phyloP scores from a whole-genome alignment of 1,139 yeast species.

The Pichia sp. region DNA sequence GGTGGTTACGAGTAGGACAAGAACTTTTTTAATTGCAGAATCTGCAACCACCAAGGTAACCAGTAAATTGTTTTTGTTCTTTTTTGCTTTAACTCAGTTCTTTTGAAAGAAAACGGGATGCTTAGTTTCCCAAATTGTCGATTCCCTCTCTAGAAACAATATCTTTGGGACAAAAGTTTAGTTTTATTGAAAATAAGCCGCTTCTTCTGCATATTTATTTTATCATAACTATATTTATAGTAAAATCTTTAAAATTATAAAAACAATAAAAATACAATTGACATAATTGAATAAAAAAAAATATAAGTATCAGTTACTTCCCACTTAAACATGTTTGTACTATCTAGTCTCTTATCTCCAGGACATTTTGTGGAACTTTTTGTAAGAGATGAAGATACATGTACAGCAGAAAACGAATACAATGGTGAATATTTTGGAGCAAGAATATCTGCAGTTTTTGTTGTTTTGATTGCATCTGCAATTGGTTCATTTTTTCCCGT shows the following conservation, averaged over 20 bases:
- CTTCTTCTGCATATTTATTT: neutral
- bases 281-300: neutral
- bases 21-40: neutral
- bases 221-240: neutral
- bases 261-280: neutral
- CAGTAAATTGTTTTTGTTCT: no score
- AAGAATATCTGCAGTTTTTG: slow-evolving; percentile 67
- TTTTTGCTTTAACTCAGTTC: no score
- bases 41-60: neutral
- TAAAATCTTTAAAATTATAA: neutral
- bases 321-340: neutral
- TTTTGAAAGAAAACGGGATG: neutral
- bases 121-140: no score
- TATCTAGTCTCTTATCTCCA: neutral
- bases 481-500: slow-evolving; percentile 58
- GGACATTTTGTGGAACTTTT: slow-evolving; percentile 9
- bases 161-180: neutral
- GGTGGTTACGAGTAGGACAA: neutral
- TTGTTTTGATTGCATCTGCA: slow-evolving; percentile 50
- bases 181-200: neutral
- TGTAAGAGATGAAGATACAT: slow-evolving; percentile 14
- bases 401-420: slow-evolving; percentile 15
- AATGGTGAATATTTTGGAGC: slow-evolving; percentile 40
- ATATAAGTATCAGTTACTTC: neutral
- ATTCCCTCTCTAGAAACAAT: neutral